Evolutionary conservation across 2,329 filamentous ascomycete genomes (phyloP).

Genomic region (Lasiodiplodia theobromae): DNA sequence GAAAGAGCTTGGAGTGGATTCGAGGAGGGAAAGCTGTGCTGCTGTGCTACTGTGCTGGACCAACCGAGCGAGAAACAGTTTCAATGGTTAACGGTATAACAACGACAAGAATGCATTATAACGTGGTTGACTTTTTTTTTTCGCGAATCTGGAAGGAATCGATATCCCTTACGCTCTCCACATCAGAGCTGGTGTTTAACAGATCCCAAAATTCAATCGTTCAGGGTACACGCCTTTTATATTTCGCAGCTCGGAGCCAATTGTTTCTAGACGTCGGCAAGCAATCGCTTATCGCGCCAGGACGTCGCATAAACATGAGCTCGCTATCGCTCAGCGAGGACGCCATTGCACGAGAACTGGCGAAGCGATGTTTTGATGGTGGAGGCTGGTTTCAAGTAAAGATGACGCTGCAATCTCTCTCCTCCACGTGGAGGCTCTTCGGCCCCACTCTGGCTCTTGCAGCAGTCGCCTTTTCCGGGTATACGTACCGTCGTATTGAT

Average conservation of each 20-base stretch:
- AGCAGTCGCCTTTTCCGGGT: neutral
- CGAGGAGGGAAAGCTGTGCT: neutral
- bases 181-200: too few species aligned
- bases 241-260: too few species aligned
- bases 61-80: too few species aligned
- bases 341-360: neutral
- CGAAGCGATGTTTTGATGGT: constrained; percentile 10
- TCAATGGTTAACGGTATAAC: too few species aligned
- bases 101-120: too few species aligned
- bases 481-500: neutral
- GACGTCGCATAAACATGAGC: neutral
- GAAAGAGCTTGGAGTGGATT: neutral
- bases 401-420: neutral
- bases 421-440: constrained; percentile 6
- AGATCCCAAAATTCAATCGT: too few species aligned
- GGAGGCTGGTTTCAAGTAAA: constrained; percentile 13
- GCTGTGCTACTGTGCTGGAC: neutral
- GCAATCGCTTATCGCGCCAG: neutral
- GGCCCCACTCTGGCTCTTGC: constrained; percentile 2
- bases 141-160: too few species aligned
- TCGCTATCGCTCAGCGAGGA: neutral
- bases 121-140: too few species aligned
- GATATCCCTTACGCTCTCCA: neutral
- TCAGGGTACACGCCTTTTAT: too few species aligned
- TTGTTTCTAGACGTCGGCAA: neutral